Evolutionary conservation across 306 rosid species (phyloP), one percentile per base, ranked within the genome.

Genomic region (Vigna angularis): DNA sequence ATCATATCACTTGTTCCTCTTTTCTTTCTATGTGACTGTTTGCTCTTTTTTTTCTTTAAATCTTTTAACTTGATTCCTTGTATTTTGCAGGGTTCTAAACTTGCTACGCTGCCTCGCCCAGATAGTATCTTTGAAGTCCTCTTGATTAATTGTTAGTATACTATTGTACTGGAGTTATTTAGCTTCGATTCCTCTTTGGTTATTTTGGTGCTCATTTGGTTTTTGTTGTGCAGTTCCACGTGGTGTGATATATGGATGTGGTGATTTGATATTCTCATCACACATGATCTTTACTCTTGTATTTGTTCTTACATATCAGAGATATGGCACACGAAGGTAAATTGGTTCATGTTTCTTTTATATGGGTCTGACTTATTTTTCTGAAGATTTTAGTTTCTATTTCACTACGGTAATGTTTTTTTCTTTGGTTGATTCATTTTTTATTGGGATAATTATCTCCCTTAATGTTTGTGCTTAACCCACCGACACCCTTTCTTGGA

Each of bases 231-330:
- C 96, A 96, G 99, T 93, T 85, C 98, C 98, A 30, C 90, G 40
- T 11, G 99, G 99, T 12, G 86, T 89, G 73, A 80, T 91, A 69
- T 93, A 91, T 74, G 99, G 99, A 52, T 96, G 99, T 83, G 99
- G 99, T 53, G 99, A 96, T 84, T 85, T 96, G 89, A 96, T 96
- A 52, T 96, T 96, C 86, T 96, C 99, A 47, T 96, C 99, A 6
- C 99, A 96, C 86, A 96, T 93, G 98, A 96, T 96, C 83, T 96
- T 96, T 73, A 88, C 91, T 82, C 89, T 96, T 14, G 94, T 91
- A 77, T 96, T 88, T 68, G 96, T 96, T 71, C 83, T 70, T 47
- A 87, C 97, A 9, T 96, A 93, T 83, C 91, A 93, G 57, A 93
- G 87, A 86, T 93, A 93, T 15, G 99, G 99, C 73, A 75, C 89